phyloP scores from a whole-genome alignment of 2,329 filamentous ascomycete species.

The Microsporum ferrugineum region DNA sequence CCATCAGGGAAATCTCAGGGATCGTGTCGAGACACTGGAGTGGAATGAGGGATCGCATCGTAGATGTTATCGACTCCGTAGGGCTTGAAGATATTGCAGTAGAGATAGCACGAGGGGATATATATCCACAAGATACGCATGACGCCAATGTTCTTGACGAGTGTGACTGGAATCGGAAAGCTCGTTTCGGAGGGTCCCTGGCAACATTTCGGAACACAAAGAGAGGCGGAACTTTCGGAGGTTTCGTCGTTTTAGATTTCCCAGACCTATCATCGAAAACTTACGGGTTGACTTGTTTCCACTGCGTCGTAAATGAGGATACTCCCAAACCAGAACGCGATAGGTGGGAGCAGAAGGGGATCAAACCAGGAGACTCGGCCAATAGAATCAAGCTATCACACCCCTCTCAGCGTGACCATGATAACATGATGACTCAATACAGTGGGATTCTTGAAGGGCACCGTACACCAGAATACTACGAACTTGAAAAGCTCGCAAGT shows the following conservation, averaged over 20 bases:
- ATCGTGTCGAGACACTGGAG: neutral
- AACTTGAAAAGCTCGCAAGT: neutral
- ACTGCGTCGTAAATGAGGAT: conserved; percentile 3
- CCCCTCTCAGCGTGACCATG: too few relatives aligned
- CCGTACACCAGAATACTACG: neutral
- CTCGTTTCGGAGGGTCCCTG: neutral
- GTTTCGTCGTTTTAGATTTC: neutral
- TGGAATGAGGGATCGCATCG: neutral
- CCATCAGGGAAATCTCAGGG: neutral
- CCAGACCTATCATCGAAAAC: neutral
- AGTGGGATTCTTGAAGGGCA: too few relatives aligned
- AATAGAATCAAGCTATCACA: too few relatives aligned
- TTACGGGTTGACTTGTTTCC: conserved; percentile 1
- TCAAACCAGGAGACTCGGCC: too few relatives aligned
- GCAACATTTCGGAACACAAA: neutral
- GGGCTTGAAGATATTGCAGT: neutral
- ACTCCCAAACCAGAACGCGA: conserved; percentile 1
- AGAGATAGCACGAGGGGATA: neutral
- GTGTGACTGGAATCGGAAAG: neutral
- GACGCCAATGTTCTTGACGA: neutral
- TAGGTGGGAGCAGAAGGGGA: neutral
- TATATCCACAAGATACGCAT: neutral
- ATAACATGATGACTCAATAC: too few relatives aligned
- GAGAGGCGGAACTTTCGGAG: conserved; percentile 1
- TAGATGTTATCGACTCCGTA: neutral